Evolutionary conservation across 208 protist genomes (phyloP).

Genomic region (Trypanosoma avium): DNA sequence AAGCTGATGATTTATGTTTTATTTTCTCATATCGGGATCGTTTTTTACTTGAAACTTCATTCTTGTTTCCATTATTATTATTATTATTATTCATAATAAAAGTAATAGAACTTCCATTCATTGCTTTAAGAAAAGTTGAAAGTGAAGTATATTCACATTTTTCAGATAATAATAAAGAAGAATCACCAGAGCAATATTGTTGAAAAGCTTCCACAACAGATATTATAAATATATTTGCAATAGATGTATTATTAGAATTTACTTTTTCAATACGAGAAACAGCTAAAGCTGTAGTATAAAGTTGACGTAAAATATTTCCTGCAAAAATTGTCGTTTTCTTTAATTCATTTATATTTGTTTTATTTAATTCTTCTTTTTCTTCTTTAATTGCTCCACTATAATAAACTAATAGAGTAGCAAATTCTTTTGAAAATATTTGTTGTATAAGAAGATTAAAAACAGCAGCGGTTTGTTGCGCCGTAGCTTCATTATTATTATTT

Average conservation of each 20-base stretch:
- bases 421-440: conserved; percentile 24
- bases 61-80: not conserved
- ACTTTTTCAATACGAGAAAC: not conserved
- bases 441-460: conserved; percentile 9
- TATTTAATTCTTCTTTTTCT: no score
- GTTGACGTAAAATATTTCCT: conserved; percentile 7
- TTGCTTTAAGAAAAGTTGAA: conserved; percentile 18
- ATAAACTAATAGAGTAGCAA: conserved; percentile 17
- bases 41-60: not conserved
- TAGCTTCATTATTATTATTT: not conserved
- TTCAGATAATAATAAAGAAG: no score
- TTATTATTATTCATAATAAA: conserved; percentile 1
- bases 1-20: no score
- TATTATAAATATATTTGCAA: conserved; percentile 14
- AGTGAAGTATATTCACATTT: conserved; percentile 16
- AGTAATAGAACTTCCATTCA: conserved; percentile 3
- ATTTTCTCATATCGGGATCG: not conserved
- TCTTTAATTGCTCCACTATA: no score
- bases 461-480: not conserved
- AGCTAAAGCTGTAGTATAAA: conserved; percentile 20
- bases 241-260: not conserved
- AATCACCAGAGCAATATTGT: not conserved
- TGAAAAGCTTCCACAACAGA: conserved; percentile 14
- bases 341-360: not conserved
- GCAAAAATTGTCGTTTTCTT: not conserved